Evolutionary conservation across 2,329 filamentous ascomycete genomes (phyloP).

Genomic region (Diaporthe sp.): DNA sequence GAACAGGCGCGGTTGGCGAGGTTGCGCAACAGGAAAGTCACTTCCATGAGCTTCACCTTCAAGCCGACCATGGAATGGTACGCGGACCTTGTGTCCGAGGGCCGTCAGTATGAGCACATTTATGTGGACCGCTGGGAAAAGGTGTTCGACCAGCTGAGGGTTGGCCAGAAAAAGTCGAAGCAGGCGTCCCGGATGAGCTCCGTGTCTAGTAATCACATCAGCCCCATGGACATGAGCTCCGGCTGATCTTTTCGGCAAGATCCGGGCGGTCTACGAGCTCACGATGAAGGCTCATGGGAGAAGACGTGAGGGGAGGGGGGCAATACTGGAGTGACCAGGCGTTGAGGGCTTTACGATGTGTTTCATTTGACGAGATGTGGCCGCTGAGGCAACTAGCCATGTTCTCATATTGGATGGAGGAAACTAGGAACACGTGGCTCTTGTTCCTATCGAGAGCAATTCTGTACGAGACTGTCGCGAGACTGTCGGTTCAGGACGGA

Average conservation of each 20-base stretch:
- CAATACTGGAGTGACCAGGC: neutral
- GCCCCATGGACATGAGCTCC: slow-evolving; percentile 19
- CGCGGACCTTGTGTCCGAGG: slow-evolving; percentile 59
- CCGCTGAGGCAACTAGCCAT: neutral
- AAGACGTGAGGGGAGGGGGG: neutral
- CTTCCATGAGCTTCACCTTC: slow-evolving; percentile 57
- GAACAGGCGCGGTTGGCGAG: slow-evolving; percentile 51
- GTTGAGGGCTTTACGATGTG: neutral
- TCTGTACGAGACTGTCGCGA: neutral
- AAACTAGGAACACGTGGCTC: neutral
- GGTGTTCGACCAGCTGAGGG: slow-evolving; percentile 51
- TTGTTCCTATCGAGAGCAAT: neutral
- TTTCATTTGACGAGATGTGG: neutral
- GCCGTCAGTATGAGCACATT: slow-evolving; percentile 65
- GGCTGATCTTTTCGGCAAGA: neutral
- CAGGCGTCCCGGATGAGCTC: neutral
- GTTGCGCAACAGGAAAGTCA: slow-evolving; percentile 43
- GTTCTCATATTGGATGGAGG: slow-evolving; percentile 1
- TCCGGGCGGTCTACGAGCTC: neutral
- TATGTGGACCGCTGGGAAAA: slow-evolving; percentile 59
- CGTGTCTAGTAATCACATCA: slow-evolving; percentile 24
- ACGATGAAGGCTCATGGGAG: neutral
- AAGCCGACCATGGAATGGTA: slow-evolving; percentile 68
- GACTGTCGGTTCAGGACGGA: neutral
- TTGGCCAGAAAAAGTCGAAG: neutral